Percentiles rank a stretch among this genome's conserved stretches.
These are phyloP conservation scores for Trichoderma brevicompactum DNA, from an alignment of 2,329 filamentous ascomycete genomes.

Conservation along the genomic window DNA sequence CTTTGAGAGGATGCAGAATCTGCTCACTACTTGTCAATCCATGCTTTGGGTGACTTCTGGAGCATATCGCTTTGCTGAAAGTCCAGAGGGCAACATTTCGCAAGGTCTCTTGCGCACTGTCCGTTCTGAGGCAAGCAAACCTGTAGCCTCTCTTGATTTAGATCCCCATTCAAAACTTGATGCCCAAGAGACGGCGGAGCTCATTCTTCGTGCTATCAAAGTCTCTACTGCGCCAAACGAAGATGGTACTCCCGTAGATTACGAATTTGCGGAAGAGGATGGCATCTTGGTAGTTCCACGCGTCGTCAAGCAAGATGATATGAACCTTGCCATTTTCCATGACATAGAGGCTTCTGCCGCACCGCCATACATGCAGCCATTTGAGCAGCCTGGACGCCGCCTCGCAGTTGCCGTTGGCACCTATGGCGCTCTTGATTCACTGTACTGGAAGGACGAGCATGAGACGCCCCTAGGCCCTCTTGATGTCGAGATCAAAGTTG, in stretches of 20 bases:
- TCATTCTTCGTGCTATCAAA: conserved; percentile 39
- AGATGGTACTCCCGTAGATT: conserved; percentile 35
- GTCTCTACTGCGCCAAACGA: conserved; percentile 32
- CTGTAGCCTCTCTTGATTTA: conserved; percentile 52
- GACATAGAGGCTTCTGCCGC: conserved; percentile 33
- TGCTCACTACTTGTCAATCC: conserved; percentile 43
- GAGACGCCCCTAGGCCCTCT: conserved; percentile 39
- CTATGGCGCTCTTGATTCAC: conserved; percentile 45
- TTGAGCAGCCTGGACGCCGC: conserved; percentile 43
- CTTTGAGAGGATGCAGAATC: conserved; percentile 45
- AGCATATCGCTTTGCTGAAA: conserved; percentile 44
- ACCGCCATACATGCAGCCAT: conserved; percentile 43
- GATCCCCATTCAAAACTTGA: conserved; percentile 44
- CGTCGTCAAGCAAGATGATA: conserved; percentile 35
- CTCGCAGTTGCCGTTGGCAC: conserved; percentile 47
- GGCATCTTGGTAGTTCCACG: conserved; percentile 40
- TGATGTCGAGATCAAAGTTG: conserved; percentile 51
- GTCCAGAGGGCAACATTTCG: conserved; percentile 50
- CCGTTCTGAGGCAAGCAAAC: conserved; percentile 52
- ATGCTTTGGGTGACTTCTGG: conserved; percentile 49
- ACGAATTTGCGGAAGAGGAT: conserved; percentile 39
- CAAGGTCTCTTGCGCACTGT: conserved; percentile 51
- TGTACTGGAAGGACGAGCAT: conserved; percentile 47
- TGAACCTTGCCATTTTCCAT: conserved; percentile 38
- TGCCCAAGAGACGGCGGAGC: conserved; percentile 38